Evolutionary conservation across 306 rosid species (phyloP).

Genomic region (Glycine latifolia): DNA sequence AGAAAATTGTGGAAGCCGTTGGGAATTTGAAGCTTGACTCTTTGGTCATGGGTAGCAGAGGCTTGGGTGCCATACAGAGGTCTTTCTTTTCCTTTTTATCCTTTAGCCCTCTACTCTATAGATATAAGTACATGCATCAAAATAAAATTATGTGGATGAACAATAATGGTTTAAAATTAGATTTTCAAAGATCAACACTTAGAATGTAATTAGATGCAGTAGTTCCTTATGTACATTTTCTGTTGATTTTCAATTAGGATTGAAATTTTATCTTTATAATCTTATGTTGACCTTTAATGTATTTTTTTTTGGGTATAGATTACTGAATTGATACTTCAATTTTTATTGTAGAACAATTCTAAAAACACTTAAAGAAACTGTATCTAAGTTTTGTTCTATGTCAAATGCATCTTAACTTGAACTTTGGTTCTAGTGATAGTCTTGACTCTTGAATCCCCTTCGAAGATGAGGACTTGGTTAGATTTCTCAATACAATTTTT

Average conservation of each 20-base stretch:
- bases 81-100: constrained; percentile 1
- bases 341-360: too few species aligned
- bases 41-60: constrained; percentile 61
- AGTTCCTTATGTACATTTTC: too few species aligned
- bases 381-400: neutral
- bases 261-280: too few species aligned
- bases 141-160: too few species aligned
- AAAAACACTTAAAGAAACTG: neutral
- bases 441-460: too few species aligned
- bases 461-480: too few species aligned
- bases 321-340: too few species aligned
- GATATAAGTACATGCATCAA: neutral
- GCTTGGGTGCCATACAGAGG: constrained; percentile 65
- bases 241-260: too few species aligned
- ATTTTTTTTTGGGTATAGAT: too few species aligned
- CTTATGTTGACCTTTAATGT: too few species aligned
- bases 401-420: neutral
- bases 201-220: too few species aligned
- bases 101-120: neutral
- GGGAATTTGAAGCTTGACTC: constrained; percentile 54
- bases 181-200: too few species aligned
- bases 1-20: constrained; percentile 51
- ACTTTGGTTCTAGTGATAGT: neutral
- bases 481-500: neutral
- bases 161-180: neutral